Evolutionary conservation across 2,329 filamentous ascomycete genomes (phyloP), one percentile per base, ranked within the genome.

Genomic region (Pestalotiopsis sp.): DNA sequence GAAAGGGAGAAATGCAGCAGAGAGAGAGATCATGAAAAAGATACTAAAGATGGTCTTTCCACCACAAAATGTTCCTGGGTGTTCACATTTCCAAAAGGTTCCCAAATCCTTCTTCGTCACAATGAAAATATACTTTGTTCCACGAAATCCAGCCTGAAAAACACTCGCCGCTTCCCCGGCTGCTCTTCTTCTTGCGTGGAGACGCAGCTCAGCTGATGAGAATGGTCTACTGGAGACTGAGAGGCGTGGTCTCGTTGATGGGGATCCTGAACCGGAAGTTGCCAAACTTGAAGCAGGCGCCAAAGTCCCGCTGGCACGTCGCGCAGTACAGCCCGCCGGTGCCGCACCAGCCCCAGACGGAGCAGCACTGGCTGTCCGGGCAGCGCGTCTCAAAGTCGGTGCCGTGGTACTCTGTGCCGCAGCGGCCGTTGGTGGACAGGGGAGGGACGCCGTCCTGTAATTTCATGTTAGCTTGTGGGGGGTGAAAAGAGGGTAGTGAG

Each of bases 211-310:
- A 23, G 20, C 20, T 23, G 20, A n/a, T 3, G 13, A 49, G 1
- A 49, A n/a, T 49, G 14, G 13, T 49, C 7, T 14, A 9, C 13
- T n/a, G 14, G 7, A 49, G 41, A 52, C 45, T n/a, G 45, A 20
- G 45, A 9, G 45, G 45, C n/a, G 45, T 52, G 45, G 45, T 52
- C 7, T n/a, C 45, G 59, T 62, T 62, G 59, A 17, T 20, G 11
- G 59, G 59, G 5, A 62, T 62, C 11, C 17, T 39, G 36, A 62
- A 62, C 11, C 59, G 27, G 59, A 62, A 62, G 59, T 62, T 62
- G 59, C 59, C 59, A 39, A 62, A 62, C 14, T 39, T 39, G 59
- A 62, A 62, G 31, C 59, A 62, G n/a, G 59, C 59, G 4, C 59
- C 59, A 62, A 62, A 62, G 59, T 39, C 59, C n/a, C 13, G 5